Conservation (phyloP, 176 grass and related monocot species). For the Musa acuminata region DNA sequence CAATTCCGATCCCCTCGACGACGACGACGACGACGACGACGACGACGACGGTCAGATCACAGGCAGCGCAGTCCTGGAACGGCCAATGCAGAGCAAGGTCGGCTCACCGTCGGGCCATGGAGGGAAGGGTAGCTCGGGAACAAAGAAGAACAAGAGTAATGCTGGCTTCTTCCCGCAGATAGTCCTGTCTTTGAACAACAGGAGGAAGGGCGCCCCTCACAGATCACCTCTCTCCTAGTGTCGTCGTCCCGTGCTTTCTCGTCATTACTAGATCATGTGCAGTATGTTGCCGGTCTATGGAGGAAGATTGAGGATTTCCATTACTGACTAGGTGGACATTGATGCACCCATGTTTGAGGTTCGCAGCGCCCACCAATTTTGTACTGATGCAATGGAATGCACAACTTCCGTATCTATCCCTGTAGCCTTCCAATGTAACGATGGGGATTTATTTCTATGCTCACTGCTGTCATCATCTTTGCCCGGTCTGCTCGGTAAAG, state of each 20-base stretch:
- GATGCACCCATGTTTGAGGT: conserved; percentile 9
- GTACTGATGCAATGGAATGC: conserved; percentile 68
- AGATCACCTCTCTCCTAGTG: conserved; percentile 61
- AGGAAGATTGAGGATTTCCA: conserved; percentile 29
- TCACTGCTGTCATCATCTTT: neutral
- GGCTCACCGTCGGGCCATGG: conserved; percentile 7
- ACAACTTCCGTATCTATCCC: conserved; percentile 41
- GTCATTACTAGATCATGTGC: neutral
- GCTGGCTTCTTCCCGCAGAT: conserved; percentile 64
- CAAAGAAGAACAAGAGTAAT: conserved; percentile 50
- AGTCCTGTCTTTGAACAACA: conserved; percentile 44
- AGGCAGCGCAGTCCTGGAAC: conserved; percentile 56
- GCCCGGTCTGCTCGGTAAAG: too few species aligned
- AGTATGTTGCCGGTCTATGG: conserved; percentile 19
- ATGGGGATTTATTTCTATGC: neutral
- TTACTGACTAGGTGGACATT: conserved; percentile 58
- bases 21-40: conserved; percentile 19
- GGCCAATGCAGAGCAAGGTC: conserved; percentile 20
- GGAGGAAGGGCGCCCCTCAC: conserved; percentile 90
- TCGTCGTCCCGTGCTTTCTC: neutral
- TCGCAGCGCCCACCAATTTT: conserved; percentile 81
- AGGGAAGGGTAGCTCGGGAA: neutral
- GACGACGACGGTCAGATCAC: conserved; percentile 43
- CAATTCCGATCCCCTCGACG: conserved; percentile 31
- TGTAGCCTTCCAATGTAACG: conserved; percentile 14